Conservation (phyloP, 2,329 filamentous ascomycete genomes). For the Torrubiellomyces zombiae region DNA sequence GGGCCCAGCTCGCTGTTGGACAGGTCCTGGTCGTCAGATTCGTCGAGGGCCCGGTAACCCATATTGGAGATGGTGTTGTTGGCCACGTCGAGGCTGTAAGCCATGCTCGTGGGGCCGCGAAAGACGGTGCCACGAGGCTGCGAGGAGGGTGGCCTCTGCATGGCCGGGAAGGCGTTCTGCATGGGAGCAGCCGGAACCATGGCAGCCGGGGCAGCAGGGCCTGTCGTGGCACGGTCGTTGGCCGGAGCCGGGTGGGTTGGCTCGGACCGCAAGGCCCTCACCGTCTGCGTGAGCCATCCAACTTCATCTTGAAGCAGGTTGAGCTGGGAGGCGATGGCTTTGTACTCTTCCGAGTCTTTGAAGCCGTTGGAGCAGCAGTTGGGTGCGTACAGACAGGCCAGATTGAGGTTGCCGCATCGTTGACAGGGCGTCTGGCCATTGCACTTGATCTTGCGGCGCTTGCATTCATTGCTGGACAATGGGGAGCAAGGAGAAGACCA, state of each 20-base stretch:
- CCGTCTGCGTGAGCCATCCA: conserved; percentile 53
- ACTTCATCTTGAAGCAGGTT: conserved; percentile 69
- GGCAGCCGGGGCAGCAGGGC: conserved; percentile 8
- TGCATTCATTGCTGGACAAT: conserved; percentile 52
- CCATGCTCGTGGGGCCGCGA: conserved; percentile 69
- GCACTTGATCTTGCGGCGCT: conserved; percentile 60
- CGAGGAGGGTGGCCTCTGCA: conserved; percentile 25
- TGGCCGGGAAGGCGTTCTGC: conserved; percentile 20
- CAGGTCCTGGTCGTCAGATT: conserved; percentile 40
- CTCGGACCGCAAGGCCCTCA: conserved; percentile 50
- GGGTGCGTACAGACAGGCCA: conserved; percentile 47
- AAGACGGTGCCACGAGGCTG: conserved; percentile 48
- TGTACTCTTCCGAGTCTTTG: conserved; percentile 87
- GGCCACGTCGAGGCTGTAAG: conserved; percentile 74
- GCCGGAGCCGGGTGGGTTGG: conserved; percentile 26
- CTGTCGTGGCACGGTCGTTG: conserved; percentile 24
- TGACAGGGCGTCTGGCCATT: conserved; percentile 54
- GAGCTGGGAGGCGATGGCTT: conserved; percentile 61
- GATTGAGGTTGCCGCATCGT: conserved; percentile 50
- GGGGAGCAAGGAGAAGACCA: neutral
- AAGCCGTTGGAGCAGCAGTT: conserved; percentile 61
- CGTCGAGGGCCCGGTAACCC: conserved; percentile 57
- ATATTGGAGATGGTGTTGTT: conserved; percentile 78
- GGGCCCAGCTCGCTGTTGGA: conserved; percentile 7
- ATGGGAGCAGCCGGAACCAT: conserved; percentile 26